Evolutionary conservation across 75 land plant species (phyloP), one percentile per base, ranked within the genome.

Genomic region (Chamaecyparis obtusa): DNA sequence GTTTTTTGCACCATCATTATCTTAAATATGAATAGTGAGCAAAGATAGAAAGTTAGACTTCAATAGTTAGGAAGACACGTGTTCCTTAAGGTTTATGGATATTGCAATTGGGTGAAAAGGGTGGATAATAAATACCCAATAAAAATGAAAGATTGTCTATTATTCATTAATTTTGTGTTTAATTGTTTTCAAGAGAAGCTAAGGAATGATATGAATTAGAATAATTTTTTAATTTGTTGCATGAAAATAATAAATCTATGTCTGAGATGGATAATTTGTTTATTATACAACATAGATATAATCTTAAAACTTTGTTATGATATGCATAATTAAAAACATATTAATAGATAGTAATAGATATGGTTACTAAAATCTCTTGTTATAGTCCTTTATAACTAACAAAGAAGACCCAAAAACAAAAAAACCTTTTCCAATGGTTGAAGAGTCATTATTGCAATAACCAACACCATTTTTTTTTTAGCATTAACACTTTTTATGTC

Each of bases 341-440:
- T 96, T 95, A 43, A 98, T 98, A 81, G 98, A 98, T 86, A 98
- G n/a, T n/a, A n/a, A n/a, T n/a, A n/a, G n/a, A n/a, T n/a, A n/a
- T n/a, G n/a, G n/a, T n/a, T n/a, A n/a, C n/a, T n/a, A n/a, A n/a
- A n/a, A n/a, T n/a, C n/a, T n/a, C n/a, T n/a, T n/a, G n/a, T n/a
- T n/a, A n/a, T n/a, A n/a, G n/a, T n/a, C n/a, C n/a, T n/a, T n/a
- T n/a, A n/a, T n/a, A n/a, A n/a, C n/a, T n/a, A n/a, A n/a, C n/a
- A n/a, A n/a, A n/a, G n/a, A n/a, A n/a, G n/a, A n/a, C n/a, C n/a
- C n/a, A n/a, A n/a, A n/a, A n/a, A n/a, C n/a, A n/a, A n/a, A n/a
- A n/a, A n/a, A n/a, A n/a, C n/a, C n/a, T n/a, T n/a, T n/a, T n/a
- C n/a, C n/a, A n/a, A n/a, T n/a, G n/a, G n/a, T n/a, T n/a, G n/a